Evolutionary conservation across 495 filamentous ascomycete species (phyloP).

Genomic region (Hypoxylon intermedium): DNA sequence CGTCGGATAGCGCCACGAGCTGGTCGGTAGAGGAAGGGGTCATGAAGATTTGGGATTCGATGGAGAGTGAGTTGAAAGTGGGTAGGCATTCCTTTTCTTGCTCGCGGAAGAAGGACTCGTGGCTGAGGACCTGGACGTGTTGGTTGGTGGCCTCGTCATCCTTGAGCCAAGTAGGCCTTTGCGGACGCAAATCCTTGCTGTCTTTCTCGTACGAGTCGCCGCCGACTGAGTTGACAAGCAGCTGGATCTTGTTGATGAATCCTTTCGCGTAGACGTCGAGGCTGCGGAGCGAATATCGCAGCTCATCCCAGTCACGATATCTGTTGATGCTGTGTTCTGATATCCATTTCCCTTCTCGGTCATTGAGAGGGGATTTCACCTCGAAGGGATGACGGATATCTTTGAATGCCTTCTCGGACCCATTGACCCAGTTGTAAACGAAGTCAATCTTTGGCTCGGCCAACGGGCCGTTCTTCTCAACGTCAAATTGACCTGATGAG

Average conservation of each 20-base stretch:
- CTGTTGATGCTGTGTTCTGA: slow-evolving; percentile 49
- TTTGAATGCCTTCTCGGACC: slow-evolving; percentile 47
- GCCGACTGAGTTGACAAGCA: slow-evolving; percentile 50
- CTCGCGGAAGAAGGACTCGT: slow-evolving; percentile 54
- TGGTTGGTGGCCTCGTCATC: slow-evolving; percentile 38
- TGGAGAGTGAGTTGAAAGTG: slow-evolving; percentile 54
- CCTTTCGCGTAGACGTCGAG: slow-evolving; percentile 48
- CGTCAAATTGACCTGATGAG: slow-evolving; percentile 41
- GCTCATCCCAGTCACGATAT: slow-evolving; percentile 55
- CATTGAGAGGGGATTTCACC: slow-evolving; percentile 50
- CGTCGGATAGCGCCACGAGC: slow-evolving; percentile 52
- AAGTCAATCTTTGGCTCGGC: slow-evolving; percentile 55
- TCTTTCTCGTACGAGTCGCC: slow-evolving; percentile 25
- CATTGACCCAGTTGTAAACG: slow-evolving; percentile 56
- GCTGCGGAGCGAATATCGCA: slow-evolving; percentile 52
- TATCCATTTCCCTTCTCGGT: slow-evolving; percentile 49
- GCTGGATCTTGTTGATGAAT: slow-evolving; percentile 52
- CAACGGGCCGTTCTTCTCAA: slow-evolving; percentile 35
- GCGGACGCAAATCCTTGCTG: slow-evolving; percentile 39
- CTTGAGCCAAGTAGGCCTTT: slow-evolving; percentile 48
- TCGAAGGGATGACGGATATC: slow-evolving; percentile 48
- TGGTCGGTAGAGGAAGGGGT: slow-evolving; percentile 42
- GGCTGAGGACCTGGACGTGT: slow-evolving; percentile 47
- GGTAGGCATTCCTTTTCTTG: slow-evolving; percentile 48
- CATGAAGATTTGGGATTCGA: slow-evolving; percentile 53